Evolutionary conservation across 768 basidiomycete species (phyloP).

Genomic region (Galerina marginata): DNA sequence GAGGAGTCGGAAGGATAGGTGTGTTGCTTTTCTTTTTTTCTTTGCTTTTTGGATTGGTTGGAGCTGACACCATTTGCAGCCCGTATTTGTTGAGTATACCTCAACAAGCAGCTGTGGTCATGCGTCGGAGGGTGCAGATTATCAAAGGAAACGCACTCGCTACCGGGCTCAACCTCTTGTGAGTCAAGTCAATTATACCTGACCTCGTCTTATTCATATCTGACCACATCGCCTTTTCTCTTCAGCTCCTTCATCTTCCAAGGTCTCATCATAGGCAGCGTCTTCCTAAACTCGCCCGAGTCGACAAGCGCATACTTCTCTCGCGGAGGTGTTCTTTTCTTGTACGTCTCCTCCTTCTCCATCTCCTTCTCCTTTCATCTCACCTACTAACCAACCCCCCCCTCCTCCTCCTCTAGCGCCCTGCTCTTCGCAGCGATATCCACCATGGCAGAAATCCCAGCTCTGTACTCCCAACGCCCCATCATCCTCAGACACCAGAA

Average conservation of each 20-base stretch:
- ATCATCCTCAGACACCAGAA: conserved; percentile 62
- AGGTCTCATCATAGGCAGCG: conserved; percentile 60
- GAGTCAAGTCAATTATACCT: conserved; percentile 19
- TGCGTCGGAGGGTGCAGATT: conserved; percentile 50
- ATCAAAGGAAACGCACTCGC: conserved; percentile 44
- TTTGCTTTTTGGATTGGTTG: too few species aligned
- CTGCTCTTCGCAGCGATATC: conserved; percentile 63
- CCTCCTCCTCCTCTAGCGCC: conserved; percentile 39
- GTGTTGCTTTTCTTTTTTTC: too few species aligned
- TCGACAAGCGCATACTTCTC: conserved; percentile 70
- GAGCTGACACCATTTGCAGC: too few species aligned
- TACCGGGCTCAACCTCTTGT: conserved; percentile 41
- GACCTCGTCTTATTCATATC: neutral
- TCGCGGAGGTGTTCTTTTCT: conserved; percentile 81
- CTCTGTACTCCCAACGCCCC: conserved; percentile 63
- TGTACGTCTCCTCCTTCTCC: conserved; percentile 51
- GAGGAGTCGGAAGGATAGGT: conserved; percentile 42
- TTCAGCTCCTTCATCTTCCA: conserved; percentile 58
- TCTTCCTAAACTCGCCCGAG: conserved; percentile 63
- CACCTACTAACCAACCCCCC: too few species aligned
- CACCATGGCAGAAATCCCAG: conserved; percentile 68
- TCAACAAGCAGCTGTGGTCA: conserved; percentile 51
- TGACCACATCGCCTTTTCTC: neutral
- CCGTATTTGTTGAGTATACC: conserved; percentile 51
- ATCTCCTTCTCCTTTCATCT: neutral